These are phyloP conservation scores for Spathaspora arborariae DNA, from an alignment of 805 yeast genomes.

Conservation along the genomic window DNA sequence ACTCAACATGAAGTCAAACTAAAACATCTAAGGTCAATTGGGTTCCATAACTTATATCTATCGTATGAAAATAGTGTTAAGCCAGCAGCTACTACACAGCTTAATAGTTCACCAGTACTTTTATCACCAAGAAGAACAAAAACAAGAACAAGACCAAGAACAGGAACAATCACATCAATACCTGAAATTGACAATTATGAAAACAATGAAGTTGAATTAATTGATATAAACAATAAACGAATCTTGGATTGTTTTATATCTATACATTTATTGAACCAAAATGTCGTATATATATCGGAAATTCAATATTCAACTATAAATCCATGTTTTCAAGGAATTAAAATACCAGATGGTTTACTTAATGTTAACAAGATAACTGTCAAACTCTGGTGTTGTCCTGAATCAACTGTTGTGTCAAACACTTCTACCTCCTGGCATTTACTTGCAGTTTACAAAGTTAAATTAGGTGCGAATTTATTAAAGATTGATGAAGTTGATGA, in stretches of 20 bases:
- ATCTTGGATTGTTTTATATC: constrained; percentile 24
- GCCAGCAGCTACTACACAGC: not conserved
- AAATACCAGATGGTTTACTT: constrained; percentile 20
- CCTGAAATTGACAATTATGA: not conserved
- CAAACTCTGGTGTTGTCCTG: constrained; percentile 18
- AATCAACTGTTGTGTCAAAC: not conserved
- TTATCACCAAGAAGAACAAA: not conserved
- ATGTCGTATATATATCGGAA: constrained; percentile 32
- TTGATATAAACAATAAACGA: constrained; percentile 11
- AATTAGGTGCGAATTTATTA: constrained; percentile 12
- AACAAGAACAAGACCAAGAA: not conserved
- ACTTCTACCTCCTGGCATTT: constrained; percentile 17
- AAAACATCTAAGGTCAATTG: constrained; percentile 2
- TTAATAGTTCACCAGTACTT: not conserved
- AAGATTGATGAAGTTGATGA: constrained; percentile 5
- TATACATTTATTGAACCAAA: constrained; percentile 15
- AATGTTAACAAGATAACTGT: constrained; percentile 11
- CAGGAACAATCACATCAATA: constrained; percentile 1
- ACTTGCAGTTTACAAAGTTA: constrained; percentile 13
- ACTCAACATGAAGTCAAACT: not conserved
- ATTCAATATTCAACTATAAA: constrained; percentile 15
- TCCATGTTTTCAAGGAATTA: constrained; percentile 25
- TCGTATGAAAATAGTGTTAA: not conserved
- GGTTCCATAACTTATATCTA: constrained; percentile 3
- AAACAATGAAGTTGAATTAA: constrained; percentile 3